phyloP scores from a whole-genome alignment of 2,329 filamentous ascomycete species.

The Fusarium circinatum region DNA sequence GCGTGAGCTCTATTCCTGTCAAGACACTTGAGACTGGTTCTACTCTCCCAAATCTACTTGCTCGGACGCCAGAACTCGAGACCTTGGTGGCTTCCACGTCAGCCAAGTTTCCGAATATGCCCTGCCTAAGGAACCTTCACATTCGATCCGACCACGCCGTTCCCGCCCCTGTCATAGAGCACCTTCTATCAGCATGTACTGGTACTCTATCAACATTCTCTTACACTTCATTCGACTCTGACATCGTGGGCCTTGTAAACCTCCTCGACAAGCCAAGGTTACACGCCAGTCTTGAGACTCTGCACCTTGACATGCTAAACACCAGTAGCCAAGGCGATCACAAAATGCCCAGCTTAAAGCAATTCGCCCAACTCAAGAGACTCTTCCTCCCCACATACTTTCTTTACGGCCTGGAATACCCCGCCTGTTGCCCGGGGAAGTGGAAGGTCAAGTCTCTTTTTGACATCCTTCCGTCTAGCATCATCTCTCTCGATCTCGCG shows the following conservation, averaged over 20 bases:
- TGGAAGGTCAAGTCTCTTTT: neutral
- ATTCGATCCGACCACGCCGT: neutral
- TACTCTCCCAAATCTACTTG: neutral
- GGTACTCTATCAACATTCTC: neutral
- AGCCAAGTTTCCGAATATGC: neutral
- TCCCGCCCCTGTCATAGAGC: fast-evolving
- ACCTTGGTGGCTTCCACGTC: neutral
- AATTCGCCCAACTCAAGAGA: neutral
- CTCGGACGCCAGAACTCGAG: neutral
- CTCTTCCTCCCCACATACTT: neutral
- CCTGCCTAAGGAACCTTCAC: neutral
- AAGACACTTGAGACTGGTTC: neutral
- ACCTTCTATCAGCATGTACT: neutral
- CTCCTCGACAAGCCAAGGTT: neutral
- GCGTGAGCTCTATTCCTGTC: neutral
- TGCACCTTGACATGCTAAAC: neutral
- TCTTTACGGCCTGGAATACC: neutral
- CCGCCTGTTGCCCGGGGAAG: fast-evolving
- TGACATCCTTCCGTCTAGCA: neutral
- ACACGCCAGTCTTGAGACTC: neutral
- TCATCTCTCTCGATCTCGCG: neutral
- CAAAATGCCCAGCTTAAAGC: neutral
- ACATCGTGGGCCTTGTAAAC: fast-evolving
- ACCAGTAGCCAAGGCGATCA: fast-evolving
- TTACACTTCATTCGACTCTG: neutral